A percentile compares a stretch with the other conserved stretches of the same genome.
These are phyloP conservation scores for Geotrichum restrictum DNA, from an alignment of 1,139 yeast genomes.

Conservation along the genomic window DNA sequence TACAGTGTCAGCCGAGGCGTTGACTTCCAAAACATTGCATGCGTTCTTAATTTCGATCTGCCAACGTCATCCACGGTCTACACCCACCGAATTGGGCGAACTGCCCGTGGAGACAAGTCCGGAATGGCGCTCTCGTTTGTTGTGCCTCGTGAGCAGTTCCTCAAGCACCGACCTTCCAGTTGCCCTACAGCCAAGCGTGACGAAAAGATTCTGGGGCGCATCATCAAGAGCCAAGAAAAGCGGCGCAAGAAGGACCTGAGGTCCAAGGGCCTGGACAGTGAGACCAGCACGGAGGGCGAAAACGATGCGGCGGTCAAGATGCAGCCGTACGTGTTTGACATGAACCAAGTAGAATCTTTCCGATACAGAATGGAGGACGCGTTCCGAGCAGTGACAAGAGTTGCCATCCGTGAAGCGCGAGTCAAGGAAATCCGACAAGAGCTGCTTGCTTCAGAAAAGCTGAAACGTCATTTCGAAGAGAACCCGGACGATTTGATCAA, in stretches of 20 bases:
- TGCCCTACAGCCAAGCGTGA: constrained; percentile 71
- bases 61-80: constrained; percentile 89
- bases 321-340: constrained; percentile 83
- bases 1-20: constrained; percentile 97
- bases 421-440: constrained; percentile 86
- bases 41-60: constrained; percentile 91
- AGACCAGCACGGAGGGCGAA: constrained; percentile 21
- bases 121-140: constrained; percentile 96
- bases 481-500: constrained; percentile 92
- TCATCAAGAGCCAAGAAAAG: constrained; percentile 71
- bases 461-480: constrained; percentile 93
- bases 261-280: constrained; percentile 13
- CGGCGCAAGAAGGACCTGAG: constrained; percentile 55
- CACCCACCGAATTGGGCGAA: constrained; percentile 92
- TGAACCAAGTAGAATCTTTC: constrained; percentile 90
- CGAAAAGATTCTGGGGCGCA: constrained; percentile 75
- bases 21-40: constrained; percentile 92
- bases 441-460: constrained; percentile 78
- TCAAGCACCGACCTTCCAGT: constrained; percentile 81
- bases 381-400: constrained; percentile 86
- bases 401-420: constrained; percentile 90
- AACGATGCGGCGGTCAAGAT: constrained; percentile 39
- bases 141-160: constrained; percentile 76
- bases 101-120: constrained; percentile 94
- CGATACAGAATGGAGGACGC: constrained; percentile 97